Evolutionary conservation across 2,329 filamentous ascomycete species (phyloP), one percentile per base, ranked within the genome.

Genomic region (Alternaria brassicae): DNA sequence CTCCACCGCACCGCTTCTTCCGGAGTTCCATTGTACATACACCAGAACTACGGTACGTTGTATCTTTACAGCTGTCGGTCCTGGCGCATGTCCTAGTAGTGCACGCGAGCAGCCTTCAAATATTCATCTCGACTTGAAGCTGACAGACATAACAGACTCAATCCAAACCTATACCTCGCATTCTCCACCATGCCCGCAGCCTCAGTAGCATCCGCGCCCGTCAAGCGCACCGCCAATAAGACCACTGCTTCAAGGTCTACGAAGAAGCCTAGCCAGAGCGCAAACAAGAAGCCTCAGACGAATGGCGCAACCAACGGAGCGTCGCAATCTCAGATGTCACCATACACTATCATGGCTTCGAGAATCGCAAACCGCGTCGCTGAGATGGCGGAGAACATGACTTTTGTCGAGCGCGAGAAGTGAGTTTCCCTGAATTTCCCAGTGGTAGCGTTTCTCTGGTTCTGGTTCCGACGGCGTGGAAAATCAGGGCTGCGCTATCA

Each of bases 301-400:
- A 72, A 73, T 48, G 69, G 72, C 52, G 64, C 68, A 3, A 60
- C 57, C 15, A 77, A 77, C 55, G 74, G 72, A 40, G 61, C 65
- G 9, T 56, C 55, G 13, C 57, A 67, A 32, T 58, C 68, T 4
- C 70, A 72, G 52, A 69, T 78, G 37, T 82, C 81, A 32, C 80
- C 82, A 34, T 83, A 83, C 72, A 79, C 79, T 44, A 83, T 83
- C 71, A 83, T 84, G 81, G 81, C 81, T 8, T 78, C 76, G 42
- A 67, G 82, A 40, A 82, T 84, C 61, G 81, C 81, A 41, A 84
- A 83, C 70, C 76, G 82, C 44, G 81, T 84, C 12, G 82, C 81
- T 6, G 82, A 84, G 66, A 82, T 84, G 81, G 82, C 82, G 7
- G 82, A 84, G 73, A 83, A 81, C 72, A 81, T 82, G 65, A 83